Conservation (phyloP, 306 rosid species). For the Medicago truncatula region DNA sequence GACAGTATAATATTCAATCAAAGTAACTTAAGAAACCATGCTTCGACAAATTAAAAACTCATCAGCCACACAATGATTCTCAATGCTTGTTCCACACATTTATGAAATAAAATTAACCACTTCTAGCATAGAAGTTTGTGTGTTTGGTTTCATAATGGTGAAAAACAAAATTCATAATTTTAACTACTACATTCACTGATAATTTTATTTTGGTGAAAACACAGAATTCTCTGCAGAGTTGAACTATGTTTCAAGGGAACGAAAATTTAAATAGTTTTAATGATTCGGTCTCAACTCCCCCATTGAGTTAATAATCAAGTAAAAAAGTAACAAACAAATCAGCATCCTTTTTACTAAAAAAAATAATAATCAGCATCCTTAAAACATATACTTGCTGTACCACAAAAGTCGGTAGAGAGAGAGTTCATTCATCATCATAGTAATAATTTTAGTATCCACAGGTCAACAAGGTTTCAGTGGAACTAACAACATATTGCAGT, state of each 20-base stretch:
- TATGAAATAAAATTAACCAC: not conserved
- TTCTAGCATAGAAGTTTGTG: not conserved
- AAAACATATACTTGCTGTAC: not conserved
- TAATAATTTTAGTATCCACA: too few relatives aligned
- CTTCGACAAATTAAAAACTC: not conserved
- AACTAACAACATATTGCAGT: not conserved
- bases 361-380: not conserved
- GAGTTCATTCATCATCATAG: not conserved
- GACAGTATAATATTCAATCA: too few relatives aligned
- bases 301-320: not conserved
- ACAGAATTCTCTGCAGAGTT: not conserved
- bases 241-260: not conserved
- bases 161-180: not conserved
- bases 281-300: not conserved
- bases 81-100: not conserved
- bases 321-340: not conserved
- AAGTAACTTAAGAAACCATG: not conserved
- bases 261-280: not conserved
- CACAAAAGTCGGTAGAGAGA: not conserved
- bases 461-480: conserved; percentile 5
- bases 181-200: not conserved
- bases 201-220: not conserved
- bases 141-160: not conserved
- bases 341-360: too few relatives aligned
- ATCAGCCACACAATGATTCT: not conserved